phyloP scores from a whole-genome alignment of 352 stramenopile species.

The Phytopythium oedochilum region DNA sequence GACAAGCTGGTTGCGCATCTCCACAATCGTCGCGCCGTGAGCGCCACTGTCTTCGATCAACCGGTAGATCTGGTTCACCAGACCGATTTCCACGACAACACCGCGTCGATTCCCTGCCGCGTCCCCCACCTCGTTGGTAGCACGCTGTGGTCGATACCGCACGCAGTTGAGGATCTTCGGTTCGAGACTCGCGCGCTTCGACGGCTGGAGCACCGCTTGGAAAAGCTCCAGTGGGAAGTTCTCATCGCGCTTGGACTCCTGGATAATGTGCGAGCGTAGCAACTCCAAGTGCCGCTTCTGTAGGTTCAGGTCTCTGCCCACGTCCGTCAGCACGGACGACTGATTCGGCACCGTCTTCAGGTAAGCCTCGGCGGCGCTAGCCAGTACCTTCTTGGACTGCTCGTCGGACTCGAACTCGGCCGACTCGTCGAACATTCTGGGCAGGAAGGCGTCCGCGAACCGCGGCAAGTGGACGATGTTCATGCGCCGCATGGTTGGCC shows the following conservation, averaged over 20 bases:
- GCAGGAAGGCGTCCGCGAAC: slow-evolving; percentile 53
- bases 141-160: slow-evolving; percentile 43
- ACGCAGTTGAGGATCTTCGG: slow-evolving; percentile 82
- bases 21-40: slow-evolving; percentile 64
- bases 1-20: slow-evolving; percentile 66
- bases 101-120: slow-evolving; percentile 17
- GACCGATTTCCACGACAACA: slow-evolving; percentile 57
- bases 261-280: slow-evolving; percentile 56
- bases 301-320: slow-evolving; percentile 61
- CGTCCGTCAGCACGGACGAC: slow-evolving; percentile 64
- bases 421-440: slow-evolving; percentile 62
- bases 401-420: slow-evolving; percentile 83
- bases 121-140: not conserved
- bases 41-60: slow-evolving; percentile 66
- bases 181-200: slow-evolving; percentile 41
- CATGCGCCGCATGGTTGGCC: slow-evolving; percentile 50
- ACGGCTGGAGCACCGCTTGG: slow-evolving; percentile 63
- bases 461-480: slow-evolving; percentile 81
- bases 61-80: slow-evolving; percentile 67
- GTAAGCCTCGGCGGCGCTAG: slow-evolving; percentile 48
- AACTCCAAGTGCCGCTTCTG: slow-evolving; percentile 70
- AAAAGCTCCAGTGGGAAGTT: slow-evolving; percentile 64
- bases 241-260: slow-evolving; percentile 61
- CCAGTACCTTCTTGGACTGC: slow-evolving; percentile 64
- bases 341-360: slow-evolving; percentile 48